phyloP scores from a whole-genome alignment of 192 early-diverging fungal genomes.

The Phlyctochytrium planicorne region DNA sequence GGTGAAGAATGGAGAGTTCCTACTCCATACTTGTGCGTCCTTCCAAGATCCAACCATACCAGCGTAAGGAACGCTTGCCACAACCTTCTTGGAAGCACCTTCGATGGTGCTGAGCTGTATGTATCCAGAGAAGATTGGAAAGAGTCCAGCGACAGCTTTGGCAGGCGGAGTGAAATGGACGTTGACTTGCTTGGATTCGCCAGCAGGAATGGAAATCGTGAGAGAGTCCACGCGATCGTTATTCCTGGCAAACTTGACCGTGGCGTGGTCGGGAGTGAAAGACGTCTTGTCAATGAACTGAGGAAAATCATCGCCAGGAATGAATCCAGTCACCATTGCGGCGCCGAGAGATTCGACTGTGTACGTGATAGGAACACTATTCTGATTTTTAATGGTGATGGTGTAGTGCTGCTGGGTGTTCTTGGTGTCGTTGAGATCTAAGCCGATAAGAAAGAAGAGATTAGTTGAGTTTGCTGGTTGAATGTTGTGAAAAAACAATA shows the following conservation, averaged over 20 bases:
- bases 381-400: background rate
- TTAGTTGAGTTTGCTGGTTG: background rate
- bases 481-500: background rate
- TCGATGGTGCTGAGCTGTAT: slow-evolving; percentile 13
- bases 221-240: background rate
- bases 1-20: slow-evolving; percentile 6
- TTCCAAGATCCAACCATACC: slow-evolving; percentile 18
- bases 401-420: slow-evolving; percentile 6
- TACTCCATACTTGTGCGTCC: background rate
- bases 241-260: background rate
- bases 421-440: slow-evolving; percentile 10
- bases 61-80: slow-evolving; percentile 18
- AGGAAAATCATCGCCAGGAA: slow-evolving; percentile 2
- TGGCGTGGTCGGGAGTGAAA: background rate
- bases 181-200: slow-evolving; percentile 23
- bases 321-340: background rate
- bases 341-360: slow-evolving; percentile 1
- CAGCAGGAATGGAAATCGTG: slow-evolving; percentile 25
- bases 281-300: background rate
- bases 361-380: slow-evolving; percentile 1
- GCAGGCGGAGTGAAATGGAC: slow-evolving; percentile 30
- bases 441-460: background rate
- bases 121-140: slow-evolving; percentile 37
- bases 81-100: slow-evolving; percentile 6
- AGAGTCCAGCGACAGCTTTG: slow-evolving; percentile 6